Conservation (phyloP, 805 yeast genomes). For the Zygotorulaspora chibaensis region DNA sequence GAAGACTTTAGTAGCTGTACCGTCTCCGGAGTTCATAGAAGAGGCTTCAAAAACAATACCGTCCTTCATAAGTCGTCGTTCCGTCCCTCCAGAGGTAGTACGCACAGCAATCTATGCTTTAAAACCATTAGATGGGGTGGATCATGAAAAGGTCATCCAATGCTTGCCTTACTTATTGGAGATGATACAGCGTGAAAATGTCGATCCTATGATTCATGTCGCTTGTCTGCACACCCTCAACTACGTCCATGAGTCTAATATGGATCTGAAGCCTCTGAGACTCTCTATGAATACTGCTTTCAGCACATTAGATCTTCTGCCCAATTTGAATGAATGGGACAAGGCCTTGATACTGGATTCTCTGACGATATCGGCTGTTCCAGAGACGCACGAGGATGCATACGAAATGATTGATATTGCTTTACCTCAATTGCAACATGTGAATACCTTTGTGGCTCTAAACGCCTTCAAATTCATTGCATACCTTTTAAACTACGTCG, state of each 20-base stretch:
- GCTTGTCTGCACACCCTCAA: conserved; percentile 66
- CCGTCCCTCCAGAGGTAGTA: conserved; percentile 49
- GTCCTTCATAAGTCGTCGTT: conserved; percentile 42
- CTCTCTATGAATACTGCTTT: conserved; percentile 41
- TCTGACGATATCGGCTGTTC: conserved; percentile 58
- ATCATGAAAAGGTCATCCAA: conserved; percentile 44
- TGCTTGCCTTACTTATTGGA: conserved; percentile 37
- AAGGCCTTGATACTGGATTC: conserved; percentile 64
- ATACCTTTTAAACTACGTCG: conserved; percentile 69
- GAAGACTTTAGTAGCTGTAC: conserved; percentile 58
- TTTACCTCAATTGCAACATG: conserved; percentile 71
- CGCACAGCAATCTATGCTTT: conserved; percentile 67
- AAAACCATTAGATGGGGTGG: conserved; percentile 59
- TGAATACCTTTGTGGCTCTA: conserved; percentile 74
- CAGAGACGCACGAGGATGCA: conserved; percentile 65
- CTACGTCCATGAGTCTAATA: conserved; percentile 53
- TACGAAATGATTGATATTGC: conserved; percentile 56
- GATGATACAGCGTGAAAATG: conserved; percentile 42
- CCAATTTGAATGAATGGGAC: conserved; percentile 59
- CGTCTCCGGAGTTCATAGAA: conserved; percentile 47
- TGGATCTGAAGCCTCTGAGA: conserved; percentile 28
- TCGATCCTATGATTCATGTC: conserved; percentile 57
- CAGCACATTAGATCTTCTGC: conserved; percentile 35
- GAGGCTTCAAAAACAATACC: conserved; percentile 41
- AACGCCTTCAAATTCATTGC: conserved; percentile 70